Base-by-base conservation (phyloP, 257 asterid species). In the Lavandula angustifolia region DNA sequence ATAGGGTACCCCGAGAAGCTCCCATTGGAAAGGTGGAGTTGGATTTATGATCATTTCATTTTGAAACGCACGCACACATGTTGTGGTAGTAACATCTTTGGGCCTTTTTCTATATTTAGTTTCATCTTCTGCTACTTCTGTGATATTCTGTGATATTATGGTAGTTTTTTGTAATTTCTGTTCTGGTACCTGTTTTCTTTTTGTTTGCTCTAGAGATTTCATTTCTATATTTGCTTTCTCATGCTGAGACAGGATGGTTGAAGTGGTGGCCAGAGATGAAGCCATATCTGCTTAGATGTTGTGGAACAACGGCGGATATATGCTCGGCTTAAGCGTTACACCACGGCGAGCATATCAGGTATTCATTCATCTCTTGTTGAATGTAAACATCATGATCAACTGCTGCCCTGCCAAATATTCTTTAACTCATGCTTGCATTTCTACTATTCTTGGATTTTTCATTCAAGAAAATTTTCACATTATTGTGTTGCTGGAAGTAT, bases 211-310 rank as follows among this genome's bases (percentile, higher is more conserved):
- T 35, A 43, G 40, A 4, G 43, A 16, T 10, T 50, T 50, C 17
- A 10, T 27, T 64, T 16, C 12, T 16, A 32, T 34, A 47, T 37
- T 18, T 41, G 38, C 11, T 40, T 32, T 33, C 6, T 4, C 33
- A 62, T 46, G 55, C 55, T 3, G 3, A 60, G 66, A 61, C n/a
- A 76, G 67, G 75, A 34, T 57, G 29, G 71, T 69, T 35, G 44
- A 32, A 46, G 79, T 44, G 17, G 17, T n/a, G 17, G 4, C 84
- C 34, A 70, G 79, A 2, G 84, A 75, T 42, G 81, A 79, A 51
- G 76, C 68, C 8, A 37, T 70, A 46, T 76, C 78, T 76, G 85
- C 75, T 73, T 83, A 61, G 85, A 83, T 11, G 84, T 75, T 11
- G 75, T 70, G 44, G 57, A 71, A 66, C 79, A 81, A 0, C 71